Evolutionary conservation across 257 asterid genomes (phyloP), one percentile per base, ranked within the genome.

Genomic region (Nicotiana undulata): DNA sequence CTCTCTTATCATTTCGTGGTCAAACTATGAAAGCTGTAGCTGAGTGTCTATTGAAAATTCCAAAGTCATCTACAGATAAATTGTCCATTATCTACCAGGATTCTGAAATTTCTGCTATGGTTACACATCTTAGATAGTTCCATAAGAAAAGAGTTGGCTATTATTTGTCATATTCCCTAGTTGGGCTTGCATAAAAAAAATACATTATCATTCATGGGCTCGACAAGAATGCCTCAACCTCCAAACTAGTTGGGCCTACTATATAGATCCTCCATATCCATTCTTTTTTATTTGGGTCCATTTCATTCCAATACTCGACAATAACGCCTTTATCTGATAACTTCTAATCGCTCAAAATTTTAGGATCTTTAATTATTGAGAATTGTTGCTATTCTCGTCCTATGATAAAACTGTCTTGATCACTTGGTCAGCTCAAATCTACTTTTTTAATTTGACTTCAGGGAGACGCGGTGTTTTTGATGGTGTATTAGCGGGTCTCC

Each of bases 401-500:
- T 44, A 22, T 70, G 59, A 46, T 70, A 70, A 44, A 70, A 22
- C 77, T 70, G 26, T 24, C 26, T 44, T 79, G 75, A 37, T 61
- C 81, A 44, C 59, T 70, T 5, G 59, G 77, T 22, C 79, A 15
- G 16, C 79, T 31, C 44, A 74, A 49, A 74, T 49, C 26, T 74
- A 74, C 79, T 49, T 24, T 24, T 58, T 74, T 44, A 11, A 80
- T 84, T 66, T 84, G 76, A 55, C 51, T 90, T 86, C 90, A 95
- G 98, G 99, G 85, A 95, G 98, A 87, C 97, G 92, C 2, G 92
- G 94, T 66, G 87, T 95, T 63, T 95, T 89, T 85, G 88, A 85
- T 84, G 99, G 99, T 81, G 93, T 93, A 18, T 89, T 95, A 24
- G 97, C 94, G 85, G 94, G 97, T 83, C 88, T 95, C 81, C 92